Base-by-base conservation (phyloP, 345 rosid species). In the Euphorbia peplus region DNA sequence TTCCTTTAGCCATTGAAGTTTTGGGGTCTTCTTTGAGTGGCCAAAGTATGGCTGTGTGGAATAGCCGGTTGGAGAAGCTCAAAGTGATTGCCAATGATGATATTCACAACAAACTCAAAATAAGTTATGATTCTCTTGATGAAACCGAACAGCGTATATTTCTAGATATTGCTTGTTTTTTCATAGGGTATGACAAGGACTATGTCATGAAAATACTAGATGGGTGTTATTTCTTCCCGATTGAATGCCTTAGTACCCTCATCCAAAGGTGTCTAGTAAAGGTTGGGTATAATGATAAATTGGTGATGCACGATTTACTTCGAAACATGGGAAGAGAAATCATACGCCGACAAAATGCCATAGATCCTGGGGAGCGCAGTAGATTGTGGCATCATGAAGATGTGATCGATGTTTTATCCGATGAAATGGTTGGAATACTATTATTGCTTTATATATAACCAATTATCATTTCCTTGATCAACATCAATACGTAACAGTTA, bases 121-220 rank as follows among this genome's bases (percentile, higher is more conserved):
- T 67, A 52, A 76, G 75, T 48, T 72, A 61, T 35, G 73, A 72
- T 39, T 32, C 68, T 4, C 63, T 72, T 19, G 73, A 67, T 6
- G 59, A 50, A 9, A 12, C 51, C 0, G 63, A 67, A 32, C 64
- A 76, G 26, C 26, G 6, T 29, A 22, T 76, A 19, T 71, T 76
- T 39, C 80, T 76, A 28, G 76, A 76, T 13, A 72, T 72, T 32
- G 73, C 76, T 3, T 72, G 80, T 46, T 72, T 76, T 55, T 76
- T 68, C 55, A 52, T 63, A 21, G 51, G 63, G 28, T 16, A 57
- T 24, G 58, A 64, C 1, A 63, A 35, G n/a, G 22, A 72, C 13
- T 68, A 30, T 42, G 41, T 68, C 3, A 22, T 56, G 21, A 67
- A 63, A 35, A 63, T 71, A 58, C 44, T 68, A 37, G 60, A 72